Evolutionary conservation across 768 basidiomycete genomes (phyloP).

Genomic region (Leccinum subgranulosum): DNA sequence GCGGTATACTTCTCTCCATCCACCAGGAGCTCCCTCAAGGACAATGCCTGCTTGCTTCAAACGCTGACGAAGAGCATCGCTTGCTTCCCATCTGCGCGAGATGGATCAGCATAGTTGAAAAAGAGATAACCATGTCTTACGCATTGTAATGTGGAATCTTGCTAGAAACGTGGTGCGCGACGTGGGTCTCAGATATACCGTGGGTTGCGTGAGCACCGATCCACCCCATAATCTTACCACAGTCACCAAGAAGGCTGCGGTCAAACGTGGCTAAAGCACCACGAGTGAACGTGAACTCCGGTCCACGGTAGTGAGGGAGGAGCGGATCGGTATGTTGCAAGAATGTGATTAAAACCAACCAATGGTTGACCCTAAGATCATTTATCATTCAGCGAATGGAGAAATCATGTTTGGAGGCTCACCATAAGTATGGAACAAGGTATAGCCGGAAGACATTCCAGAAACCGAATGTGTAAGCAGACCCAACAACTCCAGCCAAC

Average conservation of each 20-base stretch:
- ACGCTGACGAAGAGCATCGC: conserved; percentile 76
- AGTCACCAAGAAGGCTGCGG: conserved; percentile 74
- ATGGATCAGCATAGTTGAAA: neutral
- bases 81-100: conserved; percentile 77
- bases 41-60: conserved; percentile 55
- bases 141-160: conserved; percentile 97
- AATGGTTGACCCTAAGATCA: conserved; percentile 72
- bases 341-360: conserved; percentile 96
- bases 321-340: conserved; percentile 96
- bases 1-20: conserved; percentile 79
- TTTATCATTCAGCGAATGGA: neutral
- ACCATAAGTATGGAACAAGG: conserved; percentile 86
- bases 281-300: conserved; percentile 89
- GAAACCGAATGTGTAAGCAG: conserved; percentile 63
- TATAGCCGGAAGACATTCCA: conserved; percentile 74
- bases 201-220: conserved; percentile 83
- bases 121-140: conserved; percentile 31
- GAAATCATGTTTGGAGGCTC: conserved; percentile 2
- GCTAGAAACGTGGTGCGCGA: conserved; percentile 87
- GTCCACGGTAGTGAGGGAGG: conserved; percentile 88
- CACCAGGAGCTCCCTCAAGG: conserved; percentile 68
- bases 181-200: conserved; percentile 93
- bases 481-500: conserved; percentile 54
- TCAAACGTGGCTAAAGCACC: conserved; percentile 93
- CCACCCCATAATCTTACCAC: conserved; percentile 77